These are phyloP conservation scores for Fusarium circinatum DNA, from an alignment of 2,329 filamentous ascomycete species.

Conservation along the genomic window DNA sequence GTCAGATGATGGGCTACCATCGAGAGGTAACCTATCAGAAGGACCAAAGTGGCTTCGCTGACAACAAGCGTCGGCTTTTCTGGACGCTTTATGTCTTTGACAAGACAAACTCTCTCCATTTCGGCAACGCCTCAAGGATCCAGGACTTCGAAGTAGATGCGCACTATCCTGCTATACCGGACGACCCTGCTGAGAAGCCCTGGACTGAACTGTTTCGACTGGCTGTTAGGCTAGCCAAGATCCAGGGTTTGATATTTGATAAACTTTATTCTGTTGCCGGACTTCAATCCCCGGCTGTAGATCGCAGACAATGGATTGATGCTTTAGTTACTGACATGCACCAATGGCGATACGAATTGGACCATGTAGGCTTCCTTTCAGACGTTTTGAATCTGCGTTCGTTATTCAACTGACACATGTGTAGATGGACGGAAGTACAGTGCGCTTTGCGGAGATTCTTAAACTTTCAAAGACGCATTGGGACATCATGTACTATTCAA, in stretches of 20 bases:
- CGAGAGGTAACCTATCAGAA: constrained; percentile 28
- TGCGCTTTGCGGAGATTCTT: constrained; percentile 1
- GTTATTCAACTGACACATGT: fast-evolving
- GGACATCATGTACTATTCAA: constrained; percentile 39
- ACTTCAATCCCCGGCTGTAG: neutral
- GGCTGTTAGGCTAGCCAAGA: constrained; percentile 20
- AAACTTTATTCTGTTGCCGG: constrained; percentile 23
- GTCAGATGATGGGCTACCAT: constrained; percentile 36
- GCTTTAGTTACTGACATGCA: constrained; percentile 6
- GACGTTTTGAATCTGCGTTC: fast-evolving
- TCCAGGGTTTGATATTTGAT: constrained; percentile 20
- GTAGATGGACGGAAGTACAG: constrained; percentile 18
- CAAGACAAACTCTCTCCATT: constrained; percentile 27
- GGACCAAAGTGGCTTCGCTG: constrained; percentile 6
- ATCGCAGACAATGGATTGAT: constrained; percentile 17
- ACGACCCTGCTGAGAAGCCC: constrained; percentile 5
- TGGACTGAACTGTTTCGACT: constrained; percentile 26
- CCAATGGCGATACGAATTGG: constrained; percentile 20
- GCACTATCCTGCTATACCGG: constrained; percentile 4
- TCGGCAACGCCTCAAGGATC: constrained; percentile 24
- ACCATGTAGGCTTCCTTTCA: neutral
- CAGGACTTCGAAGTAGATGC: constrained; percentile 33
- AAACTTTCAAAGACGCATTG: constrained; percentile 17
- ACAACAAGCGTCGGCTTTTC: constrained; percentile 25
- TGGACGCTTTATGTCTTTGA: constrained; percentile 36